Evolutionary conservation across 306 rosid genomes (phyloP), one percentile per base, ranked within the genome.

Genomic region (Medicago arabica): DNA sequence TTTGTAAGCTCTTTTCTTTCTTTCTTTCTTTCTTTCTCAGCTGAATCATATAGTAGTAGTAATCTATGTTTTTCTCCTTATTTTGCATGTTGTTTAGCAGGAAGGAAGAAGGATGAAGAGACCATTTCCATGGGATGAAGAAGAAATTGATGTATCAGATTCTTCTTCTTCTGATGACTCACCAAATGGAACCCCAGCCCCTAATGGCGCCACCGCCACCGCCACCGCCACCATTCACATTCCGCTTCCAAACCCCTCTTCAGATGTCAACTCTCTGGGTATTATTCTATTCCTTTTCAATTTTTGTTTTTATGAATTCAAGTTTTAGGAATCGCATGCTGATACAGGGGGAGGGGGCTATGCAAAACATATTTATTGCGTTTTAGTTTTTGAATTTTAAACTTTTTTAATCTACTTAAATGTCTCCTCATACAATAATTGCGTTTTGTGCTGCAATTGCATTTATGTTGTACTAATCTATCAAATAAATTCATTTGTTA

Each of bases 121-220:
- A 66, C 18, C 88, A 67, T 43, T 65, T 72, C 89, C 89, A 34
- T 92, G 87, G 90, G 76, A 76, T n/a, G 86, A 72, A 18, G 85
- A 80, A 34, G 71, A 46, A 53, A 73, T 9, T 18, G 31, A 17
- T 17, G 25, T 46, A 3, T 12, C 38, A 34, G 38, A 34, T 34
- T 34, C 38, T 34, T 34, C 38, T 34, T 34, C 38, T 34, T 34
- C 38, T 34, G 6, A 4, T 34, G 38, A 4, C 5, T 34, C 53
- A 10, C 40, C 18, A 44, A 13, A 14, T 49, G 14, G 13, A n/a
- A n/a, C n/a, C n/a, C n/a, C 7, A 34, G 2, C 34, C 34, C 34
- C 34, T 28, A 28, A 28, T 28, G 34, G n/a, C n/a, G n/a, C n/a
- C n/a, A n/a, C 0, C 36, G 36, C 36, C 36, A 31, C 36, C 34